These are phyloP conservation scores for Tylopilus orsonianus DNA, from an alignment of 1,284 basidiomycete species.

Conservation along the genomic window DNA sequence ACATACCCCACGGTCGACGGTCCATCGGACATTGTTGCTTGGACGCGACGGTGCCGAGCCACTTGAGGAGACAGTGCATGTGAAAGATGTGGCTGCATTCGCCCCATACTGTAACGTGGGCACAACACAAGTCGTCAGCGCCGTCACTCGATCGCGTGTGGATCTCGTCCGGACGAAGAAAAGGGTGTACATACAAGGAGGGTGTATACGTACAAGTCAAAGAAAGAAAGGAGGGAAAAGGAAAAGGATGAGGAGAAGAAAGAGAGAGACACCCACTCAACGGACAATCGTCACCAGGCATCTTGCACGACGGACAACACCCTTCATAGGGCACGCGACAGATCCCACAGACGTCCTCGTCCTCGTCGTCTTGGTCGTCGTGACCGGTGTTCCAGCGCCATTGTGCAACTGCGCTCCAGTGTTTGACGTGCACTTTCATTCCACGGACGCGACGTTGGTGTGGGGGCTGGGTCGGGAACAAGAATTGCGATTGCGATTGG, in stretches of 20 bases:
- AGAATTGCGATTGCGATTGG: neutral
- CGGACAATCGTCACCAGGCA: slow-evolving; percentile 96
- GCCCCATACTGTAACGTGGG: slow-evolving; percentile 94
- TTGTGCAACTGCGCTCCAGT: slow-evolving; percentile 82
- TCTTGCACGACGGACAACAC: slow-evolving; percentile 90
- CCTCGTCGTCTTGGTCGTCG: slow-evolving; percentile 67
- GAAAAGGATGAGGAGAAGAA: too few species aligned
- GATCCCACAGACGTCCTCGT: slow-evolving; percentile 92
- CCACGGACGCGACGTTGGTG: too few species aligned
- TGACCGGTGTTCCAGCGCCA: slow-evolving; percentile 82
- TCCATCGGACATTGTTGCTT: slow-evolving; percentile 97
- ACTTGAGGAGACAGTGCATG: slow-evolving; percentile 94
- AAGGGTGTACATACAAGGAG: too few species aligned
- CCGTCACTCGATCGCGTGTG: too few species aligned
- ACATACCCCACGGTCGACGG: slow-evolving; percentile 85
- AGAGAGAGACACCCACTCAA: too few species aligned
- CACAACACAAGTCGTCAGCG: too few species aligned
- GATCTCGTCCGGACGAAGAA: too few species aligned
- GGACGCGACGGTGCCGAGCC: slow-evolving; percentile 83
- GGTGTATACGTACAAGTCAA: too few species aligned
- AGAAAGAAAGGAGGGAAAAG: too few species aligned
- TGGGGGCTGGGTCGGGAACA: too few species aligned
- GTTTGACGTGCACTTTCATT: slow-evolving; percentile 83
- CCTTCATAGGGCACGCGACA: slow-evolving; percentile 90
- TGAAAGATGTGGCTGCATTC: slow-evolving; percentile 94